A percentile compares a stretch with the other conserved stretches of the same genome.
Conservation (phyloP, 768 basidiomycete genomes). For the Tephrocybe rancida region DNA sequence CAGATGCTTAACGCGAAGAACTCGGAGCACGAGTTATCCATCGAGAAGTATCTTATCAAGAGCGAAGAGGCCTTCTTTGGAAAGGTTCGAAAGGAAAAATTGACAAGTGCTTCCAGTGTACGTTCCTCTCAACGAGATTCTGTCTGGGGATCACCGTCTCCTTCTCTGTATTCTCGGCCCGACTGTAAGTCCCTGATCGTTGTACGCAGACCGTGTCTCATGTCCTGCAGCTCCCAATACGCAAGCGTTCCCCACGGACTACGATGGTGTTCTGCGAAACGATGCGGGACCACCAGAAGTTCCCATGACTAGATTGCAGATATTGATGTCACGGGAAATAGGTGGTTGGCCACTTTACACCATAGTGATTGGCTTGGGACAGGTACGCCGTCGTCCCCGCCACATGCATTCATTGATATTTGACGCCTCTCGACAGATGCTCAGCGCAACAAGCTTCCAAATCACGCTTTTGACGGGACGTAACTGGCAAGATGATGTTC, state of each 20-base stretch:
- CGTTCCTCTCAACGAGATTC: slow-evolving; percentile 82
- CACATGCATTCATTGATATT: background rate
- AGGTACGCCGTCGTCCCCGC: slow-evolving; percentile 37
- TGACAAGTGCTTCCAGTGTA: slow-evolving; percentile 80
- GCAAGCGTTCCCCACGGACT: slow-evolving; percentile 45
- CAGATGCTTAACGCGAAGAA: slow-evolving; percentile 81
- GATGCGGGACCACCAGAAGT: slow-evolving; percentile 59
- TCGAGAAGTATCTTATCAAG: slow-evolving; percentile 88
- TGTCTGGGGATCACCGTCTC: slow-evolving; percentile 73
- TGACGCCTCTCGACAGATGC: slow-evolving; percentile 52
- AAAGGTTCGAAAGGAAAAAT: slow-evolving; percentile 85
- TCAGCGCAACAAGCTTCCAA: slow-evolving; percentile 93
- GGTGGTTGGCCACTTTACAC: slow-evolving; percentile 92
- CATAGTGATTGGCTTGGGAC: slow-evolving; percentile 84
- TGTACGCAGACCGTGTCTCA: background rate
- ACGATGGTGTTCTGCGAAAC: slow-evolving; percentile 46
- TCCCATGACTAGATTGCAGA: slow-evolving; percentile 84
- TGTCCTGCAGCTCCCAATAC: slow-evolving; percentile 47
- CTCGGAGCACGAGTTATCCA: slow-evolving; percentile 89
- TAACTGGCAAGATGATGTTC: slow-evolving; percentile 78
- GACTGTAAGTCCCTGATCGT: slow-evolving; percentile 57
- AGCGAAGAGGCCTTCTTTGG: slow-evolving; percentile 95
- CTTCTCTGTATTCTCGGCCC: slow-evolving; percentile 71
- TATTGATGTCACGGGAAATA: slow-evolving; percentile 78
- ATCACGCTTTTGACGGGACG: slow-evolving; percentile 88